Percentiles rank a stretch among this genome's conserved stretches.
These are phyloP conservation scores for Fusarium sp. DNA, from an alignment of 2,329 filamentous ascomycete species.

Conservation along the genomic window DNA sequence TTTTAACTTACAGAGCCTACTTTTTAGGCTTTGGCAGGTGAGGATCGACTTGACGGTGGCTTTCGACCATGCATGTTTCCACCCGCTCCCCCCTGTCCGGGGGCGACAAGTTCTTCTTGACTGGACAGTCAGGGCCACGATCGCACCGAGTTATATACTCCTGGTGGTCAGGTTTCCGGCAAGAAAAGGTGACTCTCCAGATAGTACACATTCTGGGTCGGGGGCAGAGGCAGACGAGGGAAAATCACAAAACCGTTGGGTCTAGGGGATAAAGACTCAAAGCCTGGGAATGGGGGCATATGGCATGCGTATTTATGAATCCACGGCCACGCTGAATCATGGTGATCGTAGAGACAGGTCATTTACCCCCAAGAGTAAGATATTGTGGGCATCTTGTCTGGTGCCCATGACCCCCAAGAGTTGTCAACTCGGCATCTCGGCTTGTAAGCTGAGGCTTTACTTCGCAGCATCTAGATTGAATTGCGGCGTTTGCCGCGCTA, in stretches of 20 bases:
- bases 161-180: slow-evolving; percentile 6
- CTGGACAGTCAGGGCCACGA: slow-evolving; percentile 15
- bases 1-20: not conserved
- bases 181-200: slow-evolving; percentile 15
- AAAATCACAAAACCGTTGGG: not conserved
- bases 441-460: not conserved
- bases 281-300: not conserved
- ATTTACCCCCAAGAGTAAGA: not conserved
- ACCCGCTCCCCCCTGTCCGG: slow-evolving; percentile 16
- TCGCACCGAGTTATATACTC: slow-evolving; percentile 8
- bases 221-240: not conserved
- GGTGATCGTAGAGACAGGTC: not conserved
- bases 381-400: not conserved
- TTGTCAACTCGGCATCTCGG: not conserved
- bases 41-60: slow-evolving; percentile 15
- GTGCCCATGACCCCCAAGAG: not conserved
- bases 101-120: slow-evolving; percentile 7
- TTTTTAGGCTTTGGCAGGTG: slow-evolving; percentile 12
- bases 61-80: slow-evolving; percentile 23
- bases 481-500: not conserved
- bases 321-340: not conserved
- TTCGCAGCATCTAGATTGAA: not conserved
- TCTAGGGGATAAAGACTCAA: not conserved
- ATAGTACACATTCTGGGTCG: slow-evolving; percentile 15
- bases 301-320: not conserved